These are phyloP conservation scores for Glomus cerebriforme DNA, from an alignment of 192 early-diverging fungal genomes.

Conservation along the genomic window DNA sequence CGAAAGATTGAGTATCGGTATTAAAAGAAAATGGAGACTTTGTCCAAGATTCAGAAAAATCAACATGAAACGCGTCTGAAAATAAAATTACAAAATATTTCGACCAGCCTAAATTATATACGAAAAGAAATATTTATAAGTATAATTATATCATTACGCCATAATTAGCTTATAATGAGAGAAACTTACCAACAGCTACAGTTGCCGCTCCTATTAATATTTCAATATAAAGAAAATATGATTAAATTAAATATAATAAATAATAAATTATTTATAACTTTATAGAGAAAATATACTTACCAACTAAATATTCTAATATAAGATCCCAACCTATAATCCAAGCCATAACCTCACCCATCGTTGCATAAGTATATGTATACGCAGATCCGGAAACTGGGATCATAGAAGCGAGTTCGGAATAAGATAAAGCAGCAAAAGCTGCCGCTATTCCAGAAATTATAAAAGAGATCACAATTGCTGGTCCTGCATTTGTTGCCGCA, in stretches of 20 bases:
- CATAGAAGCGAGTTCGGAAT: constrained; percentile 86
- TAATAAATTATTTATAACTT: too few relatives aligned
- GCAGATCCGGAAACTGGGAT: constrained; percentile 86
- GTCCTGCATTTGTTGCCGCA: constrained; percentile 81
- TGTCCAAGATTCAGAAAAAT: constrained; percentile 57
- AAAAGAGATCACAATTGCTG: constrained; percentile 80
- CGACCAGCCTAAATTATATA: constrained; percentile 63
- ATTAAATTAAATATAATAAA: not conserved
- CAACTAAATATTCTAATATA: constrained; percentile 83
- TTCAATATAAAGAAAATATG: not conserved
- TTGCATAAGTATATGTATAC: constrained; percentile 85
- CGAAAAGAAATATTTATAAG: not conserved
- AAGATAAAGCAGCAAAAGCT: constrained; percentile 77
- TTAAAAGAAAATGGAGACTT: constrained; percentile 68
- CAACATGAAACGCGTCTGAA: constrained; percentile 56
- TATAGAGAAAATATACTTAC: not conserved
- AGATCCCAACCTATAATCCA: constrained; percentile 95
- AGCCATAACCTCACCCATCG: constrained; percentile 82
- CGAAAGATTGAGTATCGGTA: not conserved
- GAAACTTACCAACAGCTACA: constrained; percentile 53
- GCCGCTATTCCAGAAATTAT: constrained; percentile 79
- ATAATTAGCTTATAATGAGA: not conserved
- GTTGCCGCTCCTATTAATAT: constrained; percentile 64
- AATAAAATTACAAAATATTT: constrained; percentile 76
- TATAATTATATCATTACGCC: not conserved